phyloP scores from a whole-genome alignment of 352 stramenopile species.

The Globisporangium camurandrum region DNA sequence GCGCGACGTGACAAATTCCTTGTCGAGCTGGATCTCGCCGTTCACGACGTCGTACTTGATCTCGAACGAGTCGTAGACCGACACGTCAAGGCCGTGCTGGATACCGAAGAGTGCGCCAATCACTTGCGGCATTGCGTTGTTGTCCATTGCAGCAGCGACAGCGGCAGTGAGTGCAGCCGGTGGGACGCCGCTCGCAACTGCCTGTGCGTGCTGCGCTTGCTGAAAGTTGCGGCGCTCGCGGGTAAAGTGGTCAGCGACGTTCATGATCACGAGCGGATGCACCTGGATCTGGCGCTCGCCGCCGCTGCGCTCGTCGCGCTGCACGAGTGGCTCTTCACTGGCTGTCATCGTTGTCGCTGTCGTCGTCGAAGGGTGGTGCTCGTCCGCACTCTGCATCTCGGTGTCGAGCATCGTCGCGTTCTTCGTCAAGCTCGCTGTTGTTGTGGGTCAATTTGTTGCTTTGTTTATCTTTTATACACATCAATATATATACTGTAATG shows the following conservation, averaged over 20 bases:
- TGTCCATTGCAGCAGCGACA: conserved; percentile 17
- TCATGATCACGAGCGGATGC: conserved; percentile 89
- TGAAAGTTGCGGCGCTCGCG: conserved; percentile 64
- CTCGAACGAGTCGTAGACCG: conserved; percentile 87
- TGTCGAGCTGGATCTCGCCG: conserved; percentile 66
- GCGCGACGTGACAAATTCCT: conserved; percentile 69
- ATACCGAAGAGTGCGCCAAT: conserved; percentile 91
- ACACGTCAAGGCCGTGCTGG: conserved; percentile 73
- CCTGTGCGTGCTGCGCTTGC: conserved; percentile 9
- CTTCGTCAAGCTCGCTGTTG: background rate
- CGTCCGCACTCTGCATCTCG: conserved; percentile 41
- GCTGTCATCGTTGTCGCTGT: background rate
- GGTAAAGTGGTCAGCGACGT: conserved; percentile 94
- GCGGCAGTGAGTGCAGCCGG: background rate
- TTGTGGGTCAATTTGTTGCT: conserved; percentile 2
- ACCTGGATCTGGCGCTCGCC: conserved; percentile 69
- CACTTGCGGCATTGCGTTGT: conserved; percentile 39
- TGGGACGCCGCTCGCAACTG: background rate
- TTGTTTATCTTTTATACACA: too few relatives aligned
- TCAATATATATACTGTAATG: too few relatives aligned
- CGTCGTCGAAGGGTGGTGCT: too few relatives aligned
- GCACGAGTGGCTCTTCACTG: conserved; percentile 31
- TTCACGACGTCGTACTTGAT: conserved; percentile 62
- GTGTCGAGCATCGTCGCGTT: conserved; percentile 41
- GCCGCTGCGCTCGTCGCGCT: conserved; percentile 29